Conservation (phyloP, 2,329 filamentous ascomycete species). For the Aspergillus pseudoglaucus region DNA sequence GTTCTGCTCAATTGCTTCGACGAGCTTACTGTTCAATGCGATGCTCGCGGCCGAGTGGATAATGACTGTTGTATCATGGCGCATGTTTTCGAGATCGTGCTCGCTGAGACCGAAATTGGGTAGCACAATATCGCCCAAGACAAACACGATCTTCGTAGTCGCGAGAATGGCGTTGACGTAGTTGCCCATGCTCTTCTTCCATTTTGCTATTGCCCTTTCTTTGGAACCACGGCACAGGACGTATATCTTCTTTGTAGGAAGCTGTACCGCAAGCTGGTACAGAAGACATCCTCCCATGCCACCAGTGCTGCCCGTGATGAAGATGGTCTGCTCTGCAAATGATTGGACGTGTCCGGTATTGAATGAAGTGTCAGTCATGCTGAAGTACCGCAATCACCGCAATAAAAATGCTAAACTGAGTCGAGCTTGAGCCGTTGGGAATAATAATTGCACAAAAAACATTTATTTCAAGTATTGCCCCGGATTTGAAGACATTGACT, state of each 20-base stretch:
- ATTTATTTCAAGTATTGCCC: too few relatives aligned
- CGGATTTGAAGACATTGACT: too few relatives aligned
- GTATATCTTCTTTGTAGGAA: constrained; percentile 12
- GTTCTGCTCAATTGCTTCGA: constrained; percentile 8
- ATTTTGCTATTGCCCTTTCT: constrained; percentile 6
- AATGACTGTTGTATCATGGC: constrained; percentile 8
- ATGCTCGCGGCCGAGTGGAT: constrained; percentile 15
- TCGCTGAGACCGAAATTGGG: constrained; percentile 7
- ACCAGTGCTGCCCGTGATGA: constrained; percentile 14
- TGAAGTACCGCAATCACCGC: too few relatives aligned
- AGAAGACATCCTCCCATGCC: constrained; percentile 12
- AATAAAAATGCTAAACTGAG: too few relatives aligned
- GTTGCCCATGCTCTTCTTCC: constrained; percentile 12
- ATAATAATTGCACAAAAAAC: too few relatives aligned
- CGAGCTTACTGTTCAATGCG: constrained; percentile 7
- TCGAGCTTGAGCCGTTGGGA: too few relatives aligned
- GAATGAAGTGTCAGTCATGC: background rate
- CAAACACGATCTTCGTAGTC: constrained; percentile 10
- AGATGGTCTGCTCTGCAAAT: constrained; percentile 9
- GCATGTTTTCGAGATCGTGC: constrained; percentile 3
- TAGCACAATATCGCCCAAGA: constrained; percentile 12
- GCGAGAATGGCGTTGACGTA: constrained; percentile 13
- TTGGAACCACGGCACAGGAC: constrained; percentile 8
- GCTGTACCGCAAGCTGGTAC: constrained; percentile 12
- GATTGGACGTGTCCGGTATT: background rate